These are phyloP conservation scores for Psidium guajava DNA, from an alignment of 345 rosid species.

Conservation along the genomic window DNA sequence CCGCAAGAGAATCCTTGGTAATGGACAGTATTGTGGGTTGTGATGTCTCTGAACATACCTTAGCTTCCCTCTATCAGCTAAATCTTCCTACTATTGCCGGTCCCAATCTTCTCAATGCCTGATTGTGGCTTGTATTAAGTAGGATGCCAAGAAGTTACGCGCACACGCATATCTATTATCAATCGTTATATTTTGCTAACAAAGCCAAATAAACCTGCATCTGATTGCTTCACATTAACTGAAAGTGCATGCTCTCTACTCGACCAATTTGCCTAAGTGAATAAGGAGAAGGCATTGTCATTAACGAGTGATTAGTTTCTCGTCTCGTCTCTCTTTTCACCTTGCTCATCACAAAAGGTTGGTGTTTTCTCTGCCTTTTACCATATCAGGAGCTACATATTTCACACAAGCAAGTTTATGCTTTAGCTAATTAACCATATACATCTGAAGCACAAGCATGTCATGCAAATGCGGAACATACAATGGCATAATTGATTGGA, in stretches of 20 bases:
- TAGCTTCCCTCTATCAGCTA: neutral
- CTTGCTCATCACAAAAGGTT: neutral
- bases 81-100: neutral
- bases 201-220: neutral
- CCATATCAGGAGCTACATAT: neutral
- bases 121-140: neutral
- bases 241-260: neutral
- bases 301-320: neutral
- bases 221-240: neutral
- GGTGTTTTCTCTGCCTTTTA: neutral
- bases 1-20: slow-evolving; percentile 85
- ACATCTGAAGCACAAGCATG: neutral
- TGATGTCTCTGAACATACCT: neutral
- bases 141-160: neutral
- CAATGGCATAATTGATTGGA: neutral
- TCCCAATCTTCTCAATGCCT: neutral
- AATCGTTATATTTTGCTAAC: neutral
- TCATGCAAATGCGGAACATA: neutral
- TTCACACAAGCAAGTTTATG: neutral
- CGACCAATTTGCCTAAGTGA: neutral
- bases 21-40: neutral
- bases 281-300: neutral
- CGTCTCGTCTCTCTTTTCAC: neutral
- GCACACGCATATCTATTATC: neutral
- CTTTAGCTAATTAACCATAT: neutral